Evolutionary conservation across 2,329 filamentous ascomycete genomes (phyloP).

Genomic region (Colletotrichum abscissum): DNA sequence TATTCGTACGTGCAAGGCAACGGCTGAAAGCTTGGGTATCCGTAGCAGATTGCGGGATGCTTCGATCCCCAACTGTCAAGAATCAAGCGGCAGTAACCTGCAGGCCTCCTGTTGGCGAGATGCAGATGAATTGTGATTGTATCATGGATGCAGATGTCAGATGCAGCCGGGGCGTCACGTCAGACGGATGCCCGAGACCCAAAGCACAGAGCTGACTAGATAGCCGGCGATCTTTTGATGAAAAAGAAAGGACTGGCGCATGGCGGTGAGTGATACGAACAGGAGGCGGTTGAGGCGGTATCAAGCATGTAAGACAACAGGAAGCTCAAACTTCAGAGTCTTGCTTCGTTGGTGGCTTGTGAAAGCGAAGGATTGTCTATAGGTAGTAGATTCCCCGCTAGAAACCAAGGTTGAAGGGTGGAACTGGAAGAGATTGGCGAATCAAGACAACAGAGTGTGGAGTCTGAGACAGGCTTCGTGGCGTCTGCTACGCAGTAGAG

Average conservation of each 20-base stretch:
- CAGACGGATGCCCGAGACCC: conserved; percentile 11
- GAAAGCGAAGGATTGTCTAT: background rate
- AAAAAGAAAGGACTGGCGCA: background rate
- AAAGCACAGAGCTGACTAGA: background rate
- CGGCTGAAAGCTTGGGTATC: background rate
- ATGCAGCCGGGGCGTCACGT: conserved; percentile 11
- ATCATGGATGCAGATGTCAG: background rate
- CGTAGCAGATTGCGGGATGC: background rate
- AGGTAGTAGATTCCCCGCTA: background rate
- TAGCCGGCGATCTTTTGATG: background rate
- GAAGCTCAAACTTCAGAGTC: background rate
- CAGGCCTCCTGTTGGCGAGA: conserved; percentile 13
- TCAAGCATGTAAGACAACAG: background rate
- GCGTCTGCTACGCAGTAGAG: background rate
- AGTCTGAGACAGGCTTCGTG: background rate
- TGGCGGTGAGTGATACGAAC: background rate
- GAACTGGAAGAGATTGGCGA: background rate
- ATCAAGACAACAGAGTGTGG: background rate
- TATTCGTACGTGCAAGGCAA: background rate
- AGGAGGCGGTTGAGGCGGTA: background rate
- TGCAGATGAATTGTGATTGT: conserved; percentile 27
- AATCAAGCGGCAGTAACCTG: background rate
- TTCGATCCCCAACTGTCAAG: background rate
- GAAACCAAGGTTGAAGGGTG: background rate
- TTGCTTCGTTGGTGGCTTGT: background rate